Base-by-base conservation (phyloP, 2,329 filamentous ascomycete genomes). In the Neurospora sp. region DNA sequence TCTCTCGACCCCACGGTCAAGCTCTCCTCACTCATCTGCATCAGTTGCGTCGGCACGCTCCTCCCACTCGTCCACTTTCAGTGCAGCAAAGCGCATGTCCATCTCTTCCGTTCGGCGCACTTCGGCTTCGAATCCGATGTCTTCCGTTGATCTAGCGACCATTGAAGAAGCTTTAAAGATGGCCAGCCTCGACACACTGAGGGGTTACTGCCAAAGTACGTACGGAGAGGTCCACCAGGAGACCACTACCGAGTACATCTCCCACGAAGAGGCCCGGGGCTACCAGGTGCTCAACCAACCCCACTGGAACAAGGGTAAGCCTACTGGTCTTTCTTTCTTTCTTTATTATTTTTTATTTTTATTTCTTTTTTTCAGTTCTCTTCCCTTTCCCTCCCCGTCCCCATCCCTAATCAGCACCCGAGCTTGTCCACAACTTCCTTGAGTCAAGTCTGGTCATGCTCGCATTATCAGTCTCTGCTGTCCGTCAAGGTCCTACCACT, bases 251-350 rank as follows among this genome's bases (percentile, higher is more conserved):
- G 83, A 89, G 72, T 87, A 89, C 77, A 75, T 87, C 67, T 73
- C 82, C 66, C 79, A 86, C 76, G 78, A 80, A 70, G 79, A 83
- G 74, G 87, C 88, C 72, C 80, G 80, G 72, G 88, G 87, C 74
- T 88, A 88, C 78, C 88, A 90, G 79, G 81, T 90, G 70, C 81
- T 90, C 70, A 81, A 83, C 68, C 86, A 90, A 78, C 87, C 88
- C 72, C 81, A 86, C 67, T 90, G 87, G 87, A 90, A 90, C 77
- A 89, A 89, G 83, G 87, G 88, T 89, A 81, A 77, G 80, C 78
- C 70, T 70, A 68, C 38, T 68, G 68, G 42, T 38, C 67, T 69
- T 67, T 46, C 68, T 28, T 28, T 28, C 28, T 28, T 28, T 28
- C 3, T 28, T 28, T 28, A 28, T 28, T 28, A 28, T 66, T 66